Percentiles rank a stretch among this genome's conserved stretches.
phyloP scores from a whole-genome alignment of 2,329 filamentous ascomycete species.

The Parascedosporium putredinis region DNA sequence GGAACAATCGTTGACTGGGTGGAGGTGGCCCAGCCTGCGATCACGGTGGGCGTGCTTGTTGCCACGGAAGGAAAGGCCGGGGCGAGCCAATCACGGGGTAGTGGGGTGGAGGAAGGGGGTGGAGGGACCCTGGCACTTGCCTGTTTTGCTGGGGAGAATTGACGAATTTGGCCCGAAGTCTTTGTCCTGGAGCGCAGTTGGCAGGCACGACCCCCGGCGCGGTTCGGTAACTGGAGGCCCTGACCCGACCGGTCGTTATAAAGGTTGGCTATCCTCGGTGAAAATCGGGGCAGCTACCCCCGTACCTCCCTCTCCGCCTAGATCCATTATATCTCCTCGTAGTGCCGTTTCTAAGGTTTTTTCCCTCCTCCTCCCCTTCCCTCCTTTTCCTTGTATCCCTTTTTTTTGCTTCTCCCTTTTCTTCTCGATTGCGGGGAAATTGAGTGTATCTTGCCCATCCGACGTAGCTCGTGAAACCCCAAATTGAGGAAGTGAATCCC shows the following conservation, averaged over 20 bases:
- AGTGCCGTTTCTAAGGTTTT: not conserved
- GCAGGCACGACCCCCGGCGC: not conserved
- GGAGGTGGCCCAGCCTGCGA: no score
- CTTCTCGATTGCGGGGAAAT: not conserved
- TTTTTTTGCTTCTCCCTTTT: no score
- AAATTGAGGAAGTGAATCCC: no score
- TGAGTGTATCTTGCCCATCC: no score
- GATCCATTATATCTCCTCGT: not conserved
- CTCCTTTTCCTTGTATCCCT: conserved; percentile 1
- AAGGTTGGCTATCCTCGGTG: not conserved
- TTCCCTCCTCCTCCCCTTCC: not conserved
- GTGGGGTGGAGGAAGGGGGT: not conserved
- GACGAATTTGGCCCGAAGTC: not conserved
- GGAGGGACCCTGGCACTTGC: not conserved
- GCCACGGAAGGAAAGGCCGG: no score
- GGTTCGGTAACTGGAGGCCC: not conserved
- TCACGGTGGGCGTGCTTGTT: no score
- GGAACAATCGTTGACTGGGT: no score
- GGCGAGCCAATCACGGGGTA: no score
- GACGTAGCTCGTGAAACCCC: no score
- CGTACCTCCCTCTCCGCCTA: not conserved
- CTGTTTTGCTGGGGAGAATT: no score
- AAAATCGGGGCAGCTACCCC: not conserved
- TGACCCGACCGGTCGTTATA: not conserved
- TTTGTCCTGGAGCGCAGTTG: not conserved